phyloP scores from a whole-genome alignment of 352 stramenopile species.

The Globisporangium takayamanum region DNA sequence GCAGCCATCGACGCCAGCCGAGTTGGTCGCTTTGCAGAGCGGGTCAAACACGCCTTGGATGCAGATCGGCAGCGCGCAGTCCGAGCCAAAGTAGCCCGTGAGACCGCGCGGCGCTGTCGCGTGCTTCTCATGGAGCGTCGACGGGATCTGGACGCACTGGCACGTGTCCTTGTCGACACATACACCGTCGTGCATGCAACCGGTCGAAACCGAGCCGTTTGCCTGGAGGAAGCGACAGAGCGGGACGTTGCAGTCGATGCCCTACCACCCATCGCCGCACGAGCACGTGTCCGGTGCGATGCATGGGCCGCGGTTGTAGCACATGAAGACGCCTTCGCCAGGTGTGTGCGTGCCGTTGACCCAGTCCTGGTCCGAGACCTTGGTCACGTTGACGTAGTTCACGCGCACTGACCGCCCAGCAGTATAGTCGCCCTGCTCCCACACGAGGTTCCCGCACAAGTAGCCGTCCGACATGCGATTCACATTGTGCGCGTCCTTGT shows the following conservation, averaged over 20 bases:
- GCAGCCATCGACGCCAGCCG: slow-evolving; percentile 82
- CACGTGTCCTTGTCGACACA: slow-evolving; percentile 92
- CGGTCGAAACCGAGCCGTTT: slow-evolving; percentile 52
- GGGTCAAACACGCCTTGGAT: slow-evolving; percentile 94
- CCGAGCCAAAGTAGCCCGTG: slow-evolving; percentile 91
- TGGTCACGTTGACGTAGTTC: slow-evolving; percentile 92
- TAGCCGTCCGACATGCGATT: slow-evolving; percentile 45
- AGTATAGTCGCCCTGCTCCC: slow-evolving; percentile 92
- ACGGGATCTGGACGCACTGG: slow-evolving; percentile 86
- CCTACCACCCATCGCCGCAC: slow-evolving; percentile 88
- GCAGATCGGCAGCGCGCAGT: slow-evolving; percentile 94
- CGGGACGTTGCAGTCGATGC: slow-evolving; percentile 93
- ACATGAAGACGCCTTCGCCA: slow-evolving; percentile 94
- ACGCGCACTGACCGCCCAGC: slow-evolving; percentile 66
- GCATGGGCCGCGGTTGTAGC: slow-evolving; percentile 92
- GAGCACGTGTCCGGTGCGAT: slow-evolving; percentile 89
- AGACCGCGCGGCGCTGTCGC: slow-evolving; percentile 56
- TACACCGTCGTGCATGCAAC: slow-evolving; percentile 91
- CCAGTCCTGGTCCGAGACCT: slow-evolving; percentile 69
- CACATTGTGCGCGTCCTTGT: slow-evolving; percentile 51
- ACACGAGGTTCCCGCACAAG: slow-evolving; percentile 87
- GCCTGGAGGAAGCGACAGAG: slow-evolving; percentile 83
- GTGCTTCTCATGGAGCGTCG: slow-evolving; percentile 75
- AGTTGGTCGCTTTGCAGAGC: slow-evolving; percentile 49
- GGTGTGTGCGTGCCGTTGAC: slow-evolving; percentile 35